Percentiles rank a stretch among this genome's conserved stretches.
These are phyloP conservation scores for Vickermania ingenoplastis DNA, from an alignment of 208 protist species.

Conservation along the genomic window DNA sequence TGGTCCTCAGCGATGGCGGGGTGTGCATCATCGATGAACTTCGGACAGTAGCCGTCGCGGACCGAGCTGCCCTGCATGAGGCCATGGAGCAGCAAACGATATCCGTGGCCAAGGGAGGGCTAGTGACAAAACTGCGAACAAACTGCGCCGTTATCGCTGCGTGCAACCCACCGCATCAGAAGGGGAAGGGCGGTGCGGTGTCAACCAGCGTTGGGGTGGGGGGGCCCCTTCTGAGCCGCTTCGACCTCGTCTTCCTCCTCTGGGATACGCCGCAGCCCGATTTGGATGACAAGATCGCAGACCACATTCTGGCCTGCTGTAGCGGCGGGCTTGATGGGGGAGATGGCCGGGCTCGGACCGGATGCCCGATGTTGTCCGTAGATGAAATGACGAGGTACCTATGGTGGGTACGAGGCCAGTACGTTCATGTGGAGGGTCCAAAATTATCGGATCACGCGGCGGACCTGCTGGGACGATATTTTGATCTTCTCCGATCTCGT, in stretches of 20 bases:
- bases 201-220: conserved; percentile 90
- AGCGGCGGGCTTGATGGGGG: neutral
- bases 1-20: conserved; percentile 96
- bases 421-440: conserved; percentile 50
- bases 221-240: conserved; percentile 92
- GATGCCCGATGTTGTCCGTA: conserved; percentile 17
- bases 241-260: conserved; percentile 96
- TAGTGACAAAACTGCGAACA: conserved; percentile 95
- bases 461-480: conserved; percentile 70
- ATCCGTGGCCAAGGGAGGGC: conserved; percentile 91
- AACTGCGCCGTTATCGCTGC: conserved; percentile 92
- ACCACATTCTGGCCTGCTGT: conserved; percentile 76
- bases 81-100: conserved; percentile 99
- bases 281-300: conserved; percentile 80
- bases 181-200: conserved; percentile 26
- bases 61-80: conserved; percentile 95
- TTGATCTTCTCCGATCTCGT: conserved; percentile 62
- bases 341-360: conserved; percentile 18
- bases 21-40: conserved; percentile 98
- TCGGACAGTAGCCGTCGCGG: conserved; percentile 89
- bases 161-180: conserved; percentile 89
- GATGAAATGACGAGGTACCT: conserved; percentile 66
- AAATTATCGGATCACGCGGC: conserved; percentile 58
- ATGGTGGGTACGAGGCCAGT: conserved; percentile 71
- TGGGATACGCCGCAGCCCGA: conserved; percentile 81